Conservation (phyloP, 345 rosid species). For the Rhodamnia argentea region DNA sequence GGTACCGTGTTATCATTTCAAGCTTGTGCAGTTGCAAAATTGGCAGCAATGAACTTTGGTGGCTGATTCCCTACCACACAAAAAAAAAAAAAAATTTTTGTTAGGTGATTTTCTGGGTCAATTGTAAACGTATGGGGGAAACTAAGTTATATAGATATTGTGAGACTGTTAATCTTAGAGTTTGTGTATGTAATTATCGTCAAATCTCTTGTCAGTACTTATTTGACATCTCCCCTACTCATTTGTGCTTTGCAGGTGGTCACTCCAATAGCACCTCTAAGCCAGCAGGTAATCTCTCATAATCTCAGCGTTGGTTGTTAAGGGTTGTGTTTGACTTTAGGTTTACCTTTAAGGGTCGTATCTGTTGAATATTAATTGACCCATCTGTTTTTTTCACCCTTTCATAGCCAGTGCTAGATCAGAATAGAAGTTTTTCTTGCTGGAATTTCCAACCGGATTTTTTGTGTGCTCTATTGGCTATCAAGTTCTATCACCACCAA, state of each 20-base stretch:
- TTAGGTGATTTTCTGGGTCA: not conserved
- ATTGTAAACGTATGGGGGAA: not conserved
- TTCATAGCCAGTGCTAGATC: not conserved
- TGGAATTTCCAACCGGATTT: not conserved
- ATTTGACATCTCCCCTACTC: not conserved
- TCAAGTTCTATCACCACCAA: not conserved
- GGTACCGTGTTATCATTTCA: not conserved
- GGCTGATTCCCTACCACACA: not conserved
- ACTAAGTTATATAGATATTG: not conserved
- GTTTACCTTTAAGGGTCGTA: not conserved
- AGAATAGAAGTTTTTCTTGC: not conserved
- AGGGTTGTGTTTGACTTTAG: too few relatives aligned
- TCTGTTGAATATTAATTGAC: not conserved
- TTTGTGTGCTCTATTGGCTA: not conserved
- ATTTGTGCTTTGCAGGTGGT: constrained; percentile 54
- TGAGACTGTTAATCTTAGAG: not conserved
- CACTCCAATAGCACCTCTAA: constrained; percentile 94
- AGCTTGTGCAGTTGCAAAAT: not conserved
- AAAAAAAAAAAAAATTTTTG: not conserved
- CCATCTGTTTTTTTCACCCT: not conserved
- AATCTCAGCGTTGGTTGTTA: not conserved
- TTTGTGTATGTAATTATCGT: not conserved
- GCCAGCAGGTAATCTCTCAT: constrained; percentile 72
- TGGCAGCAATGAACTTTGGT: not conserved
- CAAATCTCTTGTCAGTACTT: not conserved